These are phyloP conservation scores for Phytophthora macrochlamydospora DNA, from an alignment of 352 stramenopile species.

Conservation along the genomic window DNA sequence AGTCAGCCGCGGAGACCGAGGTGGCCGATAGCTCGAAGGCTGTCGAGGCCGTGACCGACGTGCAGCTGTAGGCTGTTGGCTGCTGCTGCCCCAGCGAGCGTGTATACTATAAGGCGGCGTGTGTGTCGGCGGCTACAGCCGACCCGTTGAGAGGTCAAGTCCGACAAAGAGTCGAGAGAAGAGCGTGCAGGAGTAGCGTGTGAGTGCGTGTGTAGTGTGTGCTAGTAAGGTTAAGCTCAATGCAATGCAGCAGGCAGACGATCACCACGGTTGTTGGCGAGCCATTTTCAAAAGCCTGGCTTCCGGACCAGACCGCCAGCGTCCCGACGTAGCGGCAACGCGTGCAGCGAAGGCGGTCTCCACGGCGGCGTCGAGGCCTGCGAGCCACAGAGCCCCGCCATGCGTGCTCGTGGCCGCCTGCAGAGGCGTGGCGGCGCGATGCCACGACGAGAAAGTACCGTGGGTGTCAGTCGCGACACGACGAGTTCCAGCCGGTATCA, in stretches of 20 bases:
- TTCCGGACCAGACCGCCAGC: no score
- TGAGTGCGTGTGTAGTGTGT: conserved; percentile 34
- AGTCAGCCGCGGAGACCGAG: conserved; percentile 33
- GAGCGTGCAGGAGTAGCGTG: conserved; percentile 6
- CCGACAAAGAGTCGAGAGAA: conserved; percentile 6
- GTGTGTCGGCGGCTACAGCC: conserved; percentile 2
- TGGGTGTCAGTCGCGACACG: not conserved
- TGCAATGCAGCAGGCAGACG: conserved; percentile 1
- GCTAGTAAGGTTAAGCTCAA: conserved; percentile 33
- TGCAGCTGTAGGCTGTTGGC: conserved; percentile 15
- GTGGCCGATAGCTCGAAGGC: conserved; percentile 22
- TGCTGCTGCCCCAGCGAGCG: not conserved
- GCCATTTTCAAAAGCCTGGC: no score
- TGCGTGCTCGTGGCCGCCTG: not conserved
- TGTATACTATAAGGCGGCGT: conserved; percentile 22
- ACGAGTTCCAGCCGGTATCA: not conserved
- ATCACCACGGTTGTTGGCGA: no score
- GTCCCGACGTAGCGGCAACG: no score
- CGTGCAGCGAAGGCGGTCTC: no score
- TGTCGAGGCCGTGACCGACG: conserved; percentile 26
- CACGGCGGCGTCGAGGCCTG: not conserved
- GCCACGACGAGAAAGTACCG: not conserved
- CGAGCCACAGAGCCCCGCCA: not conserved
- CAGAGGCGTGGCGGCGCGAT: not conserved
- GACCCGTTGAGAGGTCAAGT: conserved; percentile 5